Conservation (phyloP, 169 alveolate genomes). For the Eimeria brunetti region DNA sequence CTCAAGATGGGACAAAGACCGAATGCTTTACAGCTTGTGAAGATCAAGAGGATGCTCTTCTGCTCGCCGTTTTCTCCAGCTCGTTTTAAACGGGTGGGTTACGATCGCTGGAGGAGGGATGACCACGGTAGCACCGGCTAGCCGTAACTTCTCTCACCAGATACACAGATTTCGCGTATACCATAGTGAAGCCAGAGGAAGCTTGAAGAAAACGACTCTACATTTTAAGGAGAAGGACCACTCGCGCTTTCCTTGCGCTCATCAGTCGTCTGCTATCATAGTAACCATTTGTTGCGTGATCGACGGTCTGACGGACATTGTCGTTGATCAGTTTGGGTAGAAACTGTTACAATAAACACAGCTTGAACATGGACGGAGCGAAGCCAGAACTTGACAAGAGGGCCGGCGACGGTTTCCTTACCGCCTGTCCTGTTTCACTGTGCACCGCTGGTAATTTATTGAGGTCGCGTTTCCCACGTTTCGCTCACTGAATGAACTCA, state of each 20-base stretch:
- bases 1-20: neutral
- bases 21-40: neutral
- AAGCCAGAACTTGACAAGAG: too few species aligned
- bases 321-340: too few species aligned
- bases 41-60: slow-evolving; percentile 2
- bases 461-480: neutral
- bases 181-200: neutral
- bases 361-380: too few species aligned
- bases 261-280: neutral
- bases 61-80: slow-evolving; percentile 1
- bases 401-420: neutral
- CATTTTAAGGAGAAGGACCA: too few species aligned
- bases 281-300: too few species aligned
- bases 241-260: neutral
- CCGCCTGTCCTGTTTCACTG: neutral
- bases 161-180: neutral
- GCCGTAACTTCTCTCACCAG: neutral
- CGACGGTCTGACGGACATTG: neutral
- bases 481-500: neutral
- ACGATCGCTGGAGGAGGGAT: neutral
- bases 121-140: neutral
- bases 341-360: too few species aligned
- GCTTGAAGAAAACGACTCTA: too few species aligned
- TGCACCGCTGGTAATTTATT: too few species aligned
- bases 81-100: neutral